These are phyloP conservation scores for Aureobasidium sp. DNA, from an alignment of 2,329 filamentous ascomycete species.

Conservation along the genomic window DNA sequence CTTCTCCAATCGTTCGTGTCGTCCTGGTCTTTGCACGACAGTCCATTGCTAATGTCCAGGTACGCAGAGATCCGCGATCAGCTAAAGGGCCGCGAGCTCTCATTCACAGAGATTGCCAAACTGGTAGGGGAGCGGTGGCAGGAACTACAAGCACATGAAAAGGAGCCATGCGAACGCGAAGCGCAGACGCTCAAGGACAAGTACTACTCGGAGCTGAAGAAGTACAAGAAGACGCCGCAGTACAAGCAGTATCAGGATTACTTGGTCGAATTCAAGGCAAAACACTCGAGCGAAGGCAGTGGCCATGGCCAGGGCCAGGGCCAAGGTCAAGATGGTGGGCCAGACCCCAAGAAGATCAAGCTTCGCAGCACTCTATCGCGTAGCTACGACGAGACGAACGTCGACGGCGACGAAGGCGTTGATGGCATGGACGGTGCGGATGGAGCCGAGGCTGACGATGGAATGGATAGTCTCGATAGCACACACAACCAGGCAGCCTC, in stretches of 20 bases:
- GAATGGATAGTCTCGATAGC: background rate
- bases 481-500: background rate
- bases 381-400: background rate
- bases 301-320: background rate
- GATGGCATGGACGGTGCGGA: background rate
- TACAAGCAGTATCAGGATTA: constrained; percentile 64
- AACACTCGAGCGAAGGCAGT: constrained; percentile 39
- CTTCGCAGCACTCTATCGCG: background rate
- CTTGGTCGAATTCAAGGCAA: constrained; percentile 68
- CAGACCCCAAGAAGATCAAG: constrained; percentile 3
- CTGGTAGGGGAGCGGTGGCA: constrained; percentile 78
- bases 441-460: background rate
- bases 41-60: background rate
- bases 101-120: constrained; percentile 78
- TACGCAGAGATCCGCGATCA: constrained; percentile 63
- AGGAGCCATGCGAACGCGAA: constrained; percentile 64
- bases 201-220: constrained; percentile 62
- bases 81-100: constrained; percentile 65
- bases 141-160: constrained; percentile 55
- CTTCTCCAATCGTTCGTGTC: constrained; percentile 68
- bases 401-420: background rate
- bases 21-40: background rate
- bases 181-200: constrained; percentile 67
- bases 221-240: constrained; percentile 69
- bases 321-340: background rate